Conservation (phyloP, 306 rosid species). For the Nissolia schottii region DNA sequence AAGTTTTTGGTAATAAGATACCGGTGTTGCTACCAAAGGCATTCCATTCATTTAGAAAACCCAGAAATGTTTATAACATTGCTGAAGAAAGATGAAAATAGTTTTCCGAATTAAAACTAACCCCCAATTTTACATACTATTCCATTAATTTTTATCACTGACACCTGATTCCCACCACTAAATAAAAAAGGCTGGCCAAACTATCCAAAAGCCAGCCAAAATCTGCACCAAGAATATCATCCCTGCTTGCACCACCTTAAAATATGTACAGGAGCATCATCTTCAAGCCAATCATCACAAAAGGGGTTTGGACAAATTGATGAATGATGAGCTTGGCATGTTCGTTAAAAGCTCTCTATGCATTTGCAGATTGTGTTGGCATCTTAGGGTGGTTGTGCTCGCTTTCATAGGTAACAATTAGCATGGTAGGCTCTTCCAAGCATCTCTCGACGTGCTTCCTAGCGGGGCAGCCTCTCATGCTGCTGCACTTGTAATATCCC, state of each 20-base stretch:
- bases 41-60: conserved; percentile 39
- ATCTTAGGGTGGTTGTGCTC: conserved; percentile 90
- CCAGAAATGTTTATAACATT: conserved; percentile 47
- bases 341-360: conserved; percentile 41
- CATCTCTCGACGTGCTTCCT: conserved; percentile 99
- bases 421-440: conserved; percentile 95
- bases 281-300: conserved; percentile 50
- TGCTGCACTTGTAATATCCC: conserved; percentile 99
- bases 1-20: no score
- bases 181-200: conserved; percentile 36
- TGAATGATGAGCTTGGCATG: conserved; percentile 30
- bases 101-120: conserved; percentile 42
- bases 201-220: conserved; percentile 32
- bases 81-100: conserved; percentile 32
- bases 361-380: conserved; percentile 73
- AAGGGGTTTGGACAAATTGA: conserved; percentile 14
- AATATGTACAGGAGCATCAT: conserved; percentile 72
- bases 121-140: conserved; percentile 51
- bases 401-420: conserved; percentile 91
- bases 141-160: conserved; percentile 25
- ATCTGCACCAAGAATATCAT: conserved; percentile 31
- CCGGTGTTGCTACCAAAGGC: no score
- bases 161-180: conserved; percentile 25
- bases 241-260: conserved; percentile 50
- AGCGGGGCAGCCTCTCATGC: conserved; percentile 99